Evolutionary conservation across 148 eudicot species (phyloP).

Genomic region (Fagopyrum tataricum): DNA sequence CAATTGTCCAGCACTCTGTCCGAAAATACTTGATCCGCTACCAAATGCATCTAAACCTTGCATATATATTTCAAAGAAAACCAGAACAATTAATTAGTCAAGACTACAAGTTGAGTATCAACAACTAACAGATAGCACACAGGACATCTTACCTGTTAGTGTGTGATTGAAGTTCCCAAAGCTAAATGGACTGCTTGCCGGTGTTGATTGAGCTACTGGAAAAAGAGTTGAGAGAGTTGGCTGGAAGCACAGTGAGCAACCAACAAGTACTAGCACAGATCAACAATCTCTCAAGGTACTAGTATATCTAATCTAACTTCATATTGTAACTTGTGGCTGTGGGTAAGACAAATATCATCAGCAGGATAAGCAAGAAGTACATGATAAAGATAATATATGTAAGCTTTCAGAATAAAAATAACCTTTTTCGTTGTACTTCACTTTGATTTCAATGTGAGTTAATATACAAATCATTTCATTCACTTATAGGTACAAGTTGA

Average conservation of each 20-base stretch:
- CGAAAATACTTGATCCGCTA: constrained; percentile 50
- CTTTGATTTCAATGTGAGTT: too few species aligned
- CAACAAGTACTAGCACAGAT: background rate
- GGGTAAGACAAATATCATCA: background rate
- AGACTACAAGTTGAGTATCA: background rate
- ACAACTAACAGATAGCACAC: constrained; percentile 16
- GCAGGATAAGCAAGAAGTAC: background rate
- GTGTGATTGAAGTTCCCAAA: constrained; percentile 62
- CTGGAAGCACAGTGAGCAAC: constrained; percentile 31
- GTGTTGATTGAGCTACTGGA: constrained; percentile 58
- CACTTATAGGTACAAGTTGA: background rate
- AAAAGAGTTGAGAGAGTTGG: constrained; percentile 56
- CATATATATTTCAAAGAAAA: constrained; percentile 25
- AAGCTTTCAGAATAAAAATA: background rate
- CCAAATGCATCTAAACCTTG: constrained; percentile 50
- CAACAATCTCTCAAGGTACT: background rate
- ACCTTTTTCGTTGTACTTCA: constrained; percentile 22
- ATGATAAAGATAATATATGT: background rate
- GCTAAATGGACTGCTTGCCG: constrained; percentile 46
- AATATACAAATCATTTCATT: background rate
- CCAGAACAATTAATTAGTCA: constrained; percentile 9
- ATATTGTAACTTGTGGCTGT: background rate
- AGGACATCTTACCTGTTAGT: constrained; percentile 22
- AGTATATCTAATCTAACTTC: background rate
- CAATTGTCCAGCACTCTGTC: constrained; percentile 67